These are phyloP conservation scores for Zymoseptoria passerinii DNA, from an alignment of 2,329 filamentous ascomycete genomes.

Conservation along the genomic window DNA sequence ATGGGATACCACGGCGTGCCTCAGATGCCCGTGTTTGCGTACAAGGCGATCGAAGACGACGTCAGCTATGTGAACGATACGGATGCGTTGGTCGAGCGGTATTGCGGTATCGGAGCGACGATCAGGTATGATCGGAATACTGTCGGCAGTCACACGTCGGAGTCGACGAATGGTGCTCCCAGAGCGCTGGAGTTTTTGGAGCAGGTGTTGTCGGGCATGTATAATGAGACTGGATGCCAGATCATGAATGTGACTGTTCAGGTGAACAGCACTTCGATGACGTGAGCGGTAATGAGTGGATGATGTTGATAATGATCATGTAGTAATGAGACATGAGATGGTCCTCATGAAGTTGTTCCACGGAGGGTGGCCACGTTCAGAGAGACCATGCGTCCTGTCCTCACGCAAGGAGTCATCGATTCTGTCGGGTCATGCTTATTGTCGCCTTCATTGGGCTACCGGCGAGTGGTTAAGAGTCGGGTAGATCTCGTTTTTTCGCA, in stretches of 20 bases:
- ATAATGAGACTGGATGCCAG: conserved; percentile 21
- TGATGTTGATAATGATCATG: background rate
- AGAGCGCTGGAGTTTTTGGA: conserved; percentile 26
- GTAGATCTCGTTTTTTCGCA: background rate
- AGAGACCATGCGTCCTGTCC: background rate
- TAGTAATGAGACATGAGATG: background rate
- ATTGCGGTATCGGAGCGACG: conserved; percentile 35
- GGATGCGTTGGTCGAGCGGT: conserved; percentile 36
- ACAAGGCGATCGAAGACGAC: conserved; percentile 44
- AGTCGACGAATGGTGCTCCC: conserved; percentile 28
- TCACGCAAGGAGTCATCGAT: background rate
- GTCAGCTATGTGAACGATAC: conserved; percentile 38
- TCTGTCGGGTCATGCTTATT: background rate
- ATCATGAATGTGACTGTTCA: conserved; percentile 21
- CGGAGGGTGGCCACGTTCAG: too few species aligned
- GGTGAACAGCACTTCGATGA: background rate
- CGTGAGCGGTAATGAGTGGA: background rate
- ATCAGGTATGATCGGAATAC: conserved; percentile 41
- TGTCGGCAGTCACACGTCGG: conserved; percentile 35
- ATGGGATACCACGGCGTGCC: conserved; percentile 38
- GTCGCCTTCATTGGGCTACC: too few species aligned
- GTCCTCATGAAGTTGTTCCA: too few species aligned
- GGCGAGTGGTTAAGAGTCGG: too few species aligned
- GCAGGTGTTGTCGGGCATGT: conserved; percentile 17
- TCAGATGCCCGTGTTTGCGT: conserved; percentile 42